These are phyloP conservation scores for Xylariales sp. DNA, from an alignment of 2,329 filamentous ascomycete genomes.

Conservation along the genomic window DNA sequence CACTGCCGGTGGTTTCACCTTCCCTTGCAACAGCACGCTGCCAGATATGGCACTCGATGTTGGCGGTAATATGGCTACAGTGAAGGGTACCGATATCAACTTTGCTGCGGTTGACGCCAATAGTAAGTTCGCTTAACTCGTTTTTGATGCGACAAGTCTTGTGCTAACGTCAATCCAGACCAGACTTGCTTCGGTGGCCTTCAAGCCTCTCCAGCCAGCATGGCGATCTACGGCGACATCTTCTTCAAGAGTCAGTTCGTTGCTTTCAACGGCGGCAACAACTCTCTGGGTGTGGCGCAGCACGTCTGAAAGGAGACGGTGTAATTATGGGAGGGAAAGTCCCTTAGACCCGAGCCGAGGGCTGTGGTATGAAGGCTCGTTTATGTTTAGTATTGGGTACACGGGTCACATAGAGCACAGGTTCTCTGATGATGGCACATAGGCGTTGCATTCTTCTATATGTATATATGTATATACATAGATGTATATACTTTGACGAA, in stretches of 20 bases:
- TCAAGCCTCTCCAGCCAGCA: constrained; percentile 49
- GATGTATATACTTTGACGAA: too few relatives aligned
- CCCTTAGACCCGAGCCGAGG: too few relatives aligned
- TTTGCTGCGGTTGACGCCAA: constrained; percentile 46
- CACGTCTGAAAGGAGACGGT: constrained; percentile 44
- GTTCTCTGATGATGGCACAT: too few relatives aligned
- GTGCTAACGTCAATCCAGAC: too few relatives aligned
- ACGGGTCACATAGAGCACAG: too few relatives aligned
- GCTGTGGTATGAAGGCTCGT: too few relatives aligned
- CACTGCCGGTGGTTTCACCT: constrained; percentile 37
- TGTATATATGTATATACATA: too few relatives aligned
- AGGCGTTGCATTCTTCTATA: too few relatives aligned
- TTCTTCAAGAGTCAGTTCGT: constrained; percentile 60
- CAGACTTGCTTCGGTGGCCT: constrained; percentile 63
- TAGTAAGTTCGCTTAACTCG: constrained; percentile 45
- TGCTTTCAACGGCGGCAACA: constrained; percentile 52
- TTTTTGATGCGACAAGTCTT: too few relatives aligned
- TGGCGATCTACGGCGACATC: constrained; percentile 61
- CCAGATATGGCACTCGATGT: constrained; percentile 52
- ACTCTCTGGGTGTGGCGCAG: constrained; percentile 45
- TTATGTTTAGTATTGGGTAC: too few relatives aligned
- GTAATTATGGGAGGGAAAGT: too few relatives aligned
- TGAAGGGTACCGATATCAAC: constrained; percentile 49
- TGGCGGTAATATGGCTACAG: constrained; percentile 50
- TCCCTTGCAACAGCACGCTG: constrained; percentile 41